phyloP scores from a whole-genome alignment of 495 filamentous ascomycete species.

The Rhypophila decipiens region DNA sequence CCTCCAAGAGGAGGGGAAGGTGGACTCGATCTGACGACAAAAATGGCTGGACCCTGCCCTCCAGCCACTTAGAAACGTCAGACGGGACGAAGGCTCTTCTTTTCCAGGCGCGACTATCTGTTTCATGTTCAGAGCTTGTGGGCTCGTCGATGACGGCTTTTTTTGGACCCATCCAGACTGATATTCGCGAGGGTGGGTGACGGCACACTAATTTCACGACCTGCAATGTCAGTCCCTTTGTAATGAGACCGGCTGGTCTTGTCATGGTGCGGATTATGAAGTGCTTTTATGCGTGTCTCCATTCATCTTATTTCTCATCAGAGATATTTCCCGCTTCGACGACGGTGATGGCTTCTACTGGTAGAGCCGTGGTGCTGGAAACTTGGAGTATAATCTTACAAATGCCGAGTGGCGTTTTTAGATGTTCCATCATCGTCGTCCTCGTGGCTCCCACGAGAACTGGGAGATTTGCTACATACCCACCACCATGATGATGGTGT shows the following conservation, averaged over 20 bases:
- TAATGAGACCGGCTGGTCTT: slow-evolving; percentile 2
- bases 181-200: not conserved
- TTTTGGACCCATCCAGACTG: slow-evolving; percentile 13
- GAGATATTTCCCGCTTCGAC: not conserved
- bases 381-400: not conserved
- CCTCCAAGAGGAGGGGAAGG: not conserved
- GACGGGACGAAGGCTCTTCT: slow-evolving; percentile 6
- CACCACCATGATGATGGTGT: too few relatives aligned
- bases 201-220: not conserved
- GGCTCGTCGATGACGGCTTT: slow-evolving; percentile 13
- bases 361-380: not conserved
- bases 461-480: too few relatives aligned
- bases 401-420: not conserved
- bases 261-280: not conserved
- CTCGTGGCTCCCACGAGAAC: too few relatives aligned
- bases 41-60: not conserved
- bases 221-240: not conserved
- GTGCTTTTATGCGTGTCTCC: not conserved
- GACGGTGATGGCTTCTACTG: not conserved
- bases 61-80: slow-evolving; percentile 7
- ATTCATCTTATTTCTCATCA: not conserved
- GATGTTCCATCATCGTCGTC: too few relatives aligned
- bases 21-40: not conserved
- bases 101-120: slow-evolving; percentile 27
- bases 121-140: slow-evolving; percentile 23